Evolutionary conservation across 768 basidiomycete genomes (phyloP), one percentile per base, ranked within the genome.

Genomic region (Podaxis mareebaensis): DNA sequence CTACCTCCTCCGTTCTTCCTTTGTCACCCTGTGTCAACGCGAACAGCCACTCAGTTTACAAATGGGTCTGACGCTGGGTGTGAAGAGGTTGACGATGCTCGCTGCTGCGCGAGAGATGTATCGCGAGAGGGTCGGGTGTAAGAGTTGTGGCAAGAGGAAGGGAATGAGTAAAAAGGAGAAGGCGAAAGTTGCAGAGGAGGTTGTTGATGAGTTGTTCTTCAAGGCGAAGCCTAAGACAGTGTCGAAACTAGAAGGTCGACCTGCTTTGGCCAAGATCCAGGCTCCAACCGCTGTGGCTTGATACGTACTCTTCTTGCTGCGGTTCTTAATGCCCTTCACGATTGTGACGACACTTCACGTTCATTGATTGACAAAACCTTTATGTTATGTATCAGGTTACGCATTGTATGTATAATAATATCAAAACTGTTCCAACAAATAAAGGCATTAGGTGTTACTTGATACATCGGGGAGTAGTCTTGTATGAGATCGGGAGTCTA

Each of bases 81-180:
- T 74, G 48, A 74, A 73, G 61, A 73, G 71, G 33, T 75, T 77
- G 59, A 74, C 75, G 15, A 73, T 70, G 64, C 65, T 76, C 24
- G 74, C 74, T 8, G 74, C 74, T 4, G 72, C 73, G 15, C 66
- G 75, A 44, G 75, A 76, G 33, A 38, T 71, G 8, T 76, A 73
- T 64, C 70, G 73, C 17, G 70, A 72, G 60, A 66, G 69, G 42
- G 66, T 74, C 15, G 73, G 74, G 0, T 73, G 73, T 60, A 67
- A 68, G 51, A 59, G 57, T n/a, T 70, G 72, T 46, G 59, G 59
- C 49, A 58, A 46, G 30, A 66, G 70, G 52, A 66, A 67, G 57
- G 70, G 67, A 26, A 53, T 69, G 53, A 65, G 69, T 51, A 55
- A 62, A 44, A 65, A 71, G 57, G 72, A 71, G 59, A 71, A 68